phyloP scores from a whole-genome alignment of 2,329 filamentous ascomycete genomes.

The Calonectria pteridis region DNA sequence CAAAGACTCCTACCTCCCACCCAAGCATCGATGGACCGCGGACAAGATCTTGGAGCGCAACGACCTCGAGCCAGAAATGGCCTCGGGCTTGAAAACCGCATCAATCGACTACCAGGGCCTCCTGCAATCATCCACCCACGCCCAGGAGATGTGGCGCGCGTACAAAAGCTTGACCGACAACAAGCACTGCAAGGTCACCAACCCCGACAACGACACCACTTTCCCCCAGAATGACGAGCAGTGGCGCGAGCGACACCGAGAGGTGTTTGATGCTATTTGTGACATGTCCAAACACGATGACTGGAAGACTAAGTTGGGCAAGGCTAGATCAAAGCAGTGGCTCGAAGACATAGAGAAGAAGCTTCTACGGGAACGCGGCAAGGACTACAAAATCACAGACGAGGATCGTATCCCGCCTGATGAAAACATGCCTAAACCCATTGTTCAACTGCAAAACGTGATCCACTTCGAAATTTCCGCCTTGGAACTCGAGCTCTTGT shows the following conservation, averaged over 20 bases:
- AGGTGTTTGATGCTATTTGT: slow-evolving; percentile 38
- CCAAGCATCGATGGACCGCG: not conserved
- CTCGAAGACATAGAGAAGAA: not conserved
- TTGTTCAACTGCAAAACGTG: slow-evolving; percentile 38
- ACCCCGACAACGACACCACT: slow-evolving; percentile 10
- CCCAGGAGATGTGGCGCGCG: not conserved
- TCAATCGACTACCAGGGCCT: not conserved
- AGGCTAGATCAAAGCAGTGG: slow-evolving; percentile 25
- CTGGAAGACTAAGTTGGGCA: slow-evolving; percentile 40
- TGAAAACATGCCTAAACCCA: slow-evolving; percentile 26
- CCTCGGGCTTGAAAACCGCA: not conserved
- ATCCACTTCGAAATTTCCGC: slow-evolving; percentile 32
- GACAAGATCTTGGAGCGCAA: not conserved
- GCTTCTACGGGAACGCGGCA: not conserved
- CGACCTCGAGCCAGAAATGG: not conserved
- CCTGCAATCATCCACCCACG: not conserved
- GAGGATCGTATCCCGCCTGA: slow-evolving; percentile 28
- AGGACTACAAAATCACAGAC: slow-evolving; percentile 23
- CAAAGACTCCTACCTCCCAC: not conserved
- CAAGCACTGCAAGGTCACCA: not conserved
- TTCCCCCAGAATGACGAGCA: slow-evolving; percentile 20
- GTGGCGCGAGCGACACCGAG: slow-evolving; percentile 17
- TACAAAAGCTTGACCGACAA: slow-evolving; percentile 23
- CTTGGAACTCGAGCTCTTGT: slow-evolving; percentile 40
- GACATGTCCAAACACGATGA: slow-evolving; percentile 32